Conservation (phyloP, 768 basidiomycete species). For the Lyophyllum decastes region DNA sequence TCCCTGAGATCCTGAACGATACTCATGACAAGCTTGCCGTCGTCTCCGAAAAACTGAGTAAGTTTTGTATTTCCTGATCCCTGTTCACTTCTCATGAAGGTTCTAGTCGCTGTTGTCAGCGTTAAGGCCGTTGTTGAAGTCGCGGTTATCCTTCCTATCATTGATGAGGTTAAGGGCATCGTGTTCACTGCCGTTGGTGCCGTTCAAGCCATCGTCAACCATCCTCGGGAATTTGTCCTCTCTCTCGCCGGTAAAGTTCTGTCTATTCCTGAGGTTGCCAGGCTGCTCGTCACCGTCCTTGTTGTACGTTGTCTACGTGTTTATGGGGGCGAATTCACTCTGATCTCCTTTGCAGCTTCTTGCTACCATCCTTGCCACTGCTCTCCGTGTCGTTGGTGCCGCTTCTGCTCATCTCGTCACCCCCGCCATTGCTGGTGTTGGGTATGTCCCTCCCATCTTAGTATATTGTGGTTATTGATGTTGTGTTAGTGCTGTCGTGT, state of each 20-base stretch:
- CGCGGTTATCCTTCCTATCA: conserved; percentile 14
- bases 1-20: conserved; percentile 4
- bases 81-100: background rate
- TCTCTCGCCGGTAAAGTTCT: conserved; percentile 13
- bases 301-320: conserved; percentile 8
- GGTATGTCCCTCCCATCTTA: conserved; percentile 1
- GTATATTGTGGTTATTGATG: background rate
- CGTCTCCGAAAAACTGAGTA: background rate
- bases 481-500: conserved; percentile 2
- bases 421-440: conserved; percentile 12
- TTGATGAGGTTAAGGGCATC: conserved; percentile 12
- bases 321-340: background rate
- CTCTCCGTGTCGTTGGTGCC: conserved; percentile 9
- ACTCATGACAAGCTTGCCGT: background rate
- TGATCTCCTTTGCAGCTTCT: background rate
- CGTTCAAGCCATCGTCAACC: conserved; percentile 16
- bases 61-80: background rate
- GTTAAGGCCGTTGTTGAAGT: conserved; percentile 11
- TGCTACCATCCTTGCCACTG: conserved; percentile 3
- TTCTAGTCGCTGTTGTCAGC: conserved; percentile 2
- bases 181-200: conserved; percentile 7
- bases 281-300: conserved; percentile 11
- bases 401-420: background rate
- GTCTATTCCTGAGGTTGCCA: conserved; percentile 11
- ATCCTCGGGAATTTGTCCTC: conserved; percentile 9